Evolutionary conservation across 495 filamentous ascomycete species (phyloP).

Genomic region (Rusavskia elegans): DNA sequence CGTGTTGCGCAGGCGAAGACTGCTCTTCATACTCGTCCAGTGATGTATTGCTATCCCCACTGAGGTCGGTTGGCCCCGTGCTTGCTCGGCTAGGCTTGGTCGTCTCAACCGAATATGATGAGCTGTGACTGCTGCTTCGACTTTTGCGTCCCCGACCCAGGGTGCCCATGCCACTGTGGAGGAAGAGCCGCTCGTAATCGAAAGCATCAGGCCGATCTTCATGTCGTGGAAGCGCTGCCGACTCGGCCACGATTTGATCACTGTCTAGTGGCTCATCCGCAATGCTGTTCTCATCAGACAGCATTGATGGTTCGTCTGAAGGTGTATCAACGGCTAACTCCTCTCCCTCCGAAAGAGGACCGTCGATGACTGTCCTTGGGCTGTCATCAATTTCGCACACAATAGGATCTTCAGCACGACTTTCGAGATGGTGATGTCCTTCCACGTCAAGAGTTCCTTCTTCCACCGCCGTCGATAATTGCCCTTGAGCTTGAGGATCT

Average conservation of each 20-base stretch:
- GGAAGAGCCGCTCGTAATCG: constrained; percentile 90
- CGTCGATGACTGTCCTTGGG: background rate
- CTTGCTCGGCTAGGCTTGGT: constrained; percentile 32
- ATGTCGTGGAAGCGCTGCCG: constrained; percentile 35
- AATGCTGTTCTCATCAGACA: background rate
- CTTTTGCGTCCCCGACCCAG: constrained; percentile 16
- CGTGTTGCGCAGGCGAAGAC: background rate
- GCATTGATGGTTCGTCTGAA: background rate
- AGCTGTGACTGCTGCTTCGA: constrained; percentile 28
- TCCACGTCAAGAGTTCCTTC: background rate
- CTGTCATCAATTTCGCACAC: background rate
- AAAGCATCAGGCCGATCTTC: constrained; percentile 96
- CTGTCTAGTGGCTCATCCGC: constrained; percentile 13
- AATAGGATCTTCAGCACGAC: background rate
- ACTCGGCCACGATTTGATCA: constrained; percentile 42
- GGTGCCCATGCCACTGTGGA: constrained; percentile 77
- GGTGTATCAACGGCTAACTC: background rate
- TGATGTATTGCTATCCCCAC: constrained; percentile 1
- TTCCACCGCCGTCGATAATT: background rate
- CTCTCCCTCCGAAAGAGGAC: background rate
- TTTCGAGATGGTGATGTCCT: background rate
- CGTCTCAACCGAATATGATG: constrained; percentile 61
- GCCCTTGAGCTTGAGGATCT: background rate
- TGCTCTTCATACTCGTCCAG: constrained; percentile 4
- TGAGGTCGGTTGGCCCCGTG: background rate